A percentile compares a stretch with the other conserved stretches of the same genome.
Conservation (phyloP, 345 rosid species). For the Schrenkiella parvula region DNA sequence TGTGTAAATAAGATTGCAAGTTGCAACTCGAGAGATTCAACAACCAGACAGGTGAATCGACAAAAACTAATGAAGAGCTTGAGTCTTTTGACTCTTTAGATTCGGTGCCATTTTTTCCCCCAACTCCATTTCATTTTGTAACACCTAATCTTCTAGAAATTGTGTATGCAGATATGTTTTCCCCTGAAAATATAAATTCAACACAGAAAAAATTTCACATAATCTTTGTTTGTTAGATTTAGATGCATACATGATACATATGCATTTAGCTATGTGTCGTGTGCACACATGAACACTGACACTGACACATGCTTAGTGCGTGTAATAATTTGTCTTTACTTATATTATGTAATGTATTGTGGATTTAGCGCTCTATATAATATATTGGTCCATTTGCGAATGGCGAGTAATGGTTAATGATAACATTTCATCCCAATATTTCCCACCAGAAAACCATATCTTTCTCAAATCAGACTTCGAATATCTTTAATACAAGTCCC, state of each 20-base stretch:
- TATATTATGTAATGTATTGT: background rate
- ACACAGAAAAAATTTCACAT: no score
- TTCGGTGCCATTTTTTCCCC: conserved; percentile 20
- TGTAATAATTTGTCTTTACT: conserved; percentile 26
- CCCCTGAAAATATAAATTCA: no score
- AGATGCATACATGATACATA: background rate
- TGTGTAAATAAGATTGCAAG: conserved; percentile 9
- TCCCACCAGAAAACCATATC: conserved; percentile 34
- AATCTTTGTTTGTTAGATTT: no score
- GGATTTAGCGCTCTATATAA: conserved; percentile 20
- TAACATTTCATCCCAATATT: conserved; percentile 2
- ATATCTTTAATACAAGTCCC: conserved; percentile 11
- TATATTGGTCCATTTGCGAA: conserved; percentile 24
- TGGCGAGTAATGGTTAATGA: conserved; percentile 14
- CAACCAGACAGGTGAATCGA: conserved; percentile 2
- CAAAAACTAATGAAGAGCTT: conserved; percentile 19
- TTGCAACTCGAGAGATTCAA: background rate
- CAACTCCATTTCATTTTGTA: background rate
- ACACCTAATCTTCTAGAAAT: conserved; percentile 8
- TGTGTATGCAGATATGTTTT: background rate
- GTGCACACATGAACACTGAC: background rate
- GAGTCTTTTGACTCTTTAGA: conserved; percentile 29
- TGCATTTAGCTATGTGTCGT: background rate
- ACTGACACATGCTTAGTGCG: conserved; percentile 24
- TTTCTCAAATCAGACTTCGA: conserved; percentile 3